Evolutionary conservation across 176 grass and related monocot species (phyloP), one percentile per base, ranked within the genome.

Genomic region (Carex parvula): DNA sequence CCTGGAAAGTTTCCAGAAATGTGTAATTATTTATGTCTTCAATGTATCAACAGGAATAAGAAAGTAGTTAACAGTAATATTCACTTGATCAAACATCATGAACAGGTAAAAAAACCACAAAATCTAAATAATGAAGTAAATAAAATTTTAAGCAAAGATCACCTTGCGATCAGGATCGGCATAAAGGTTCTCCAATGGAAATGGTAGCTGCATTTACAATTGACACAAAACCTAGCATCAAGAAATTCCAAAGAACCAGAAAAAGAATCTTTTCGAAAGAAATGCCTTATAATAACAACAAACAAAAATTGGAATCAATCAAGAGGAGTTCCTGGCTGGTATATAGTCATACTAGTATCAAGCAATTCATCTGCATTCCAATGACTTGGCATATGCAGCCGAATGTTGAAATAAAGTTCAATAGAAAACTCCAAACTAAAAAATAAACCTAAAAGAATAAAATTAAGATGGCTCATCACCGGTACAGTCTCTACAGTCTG

Each of bases 151-250:
- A 79, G 20, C 58, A 24, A 82, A 26, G 13, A 86, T 79, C 61
- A 98, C 95, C 95, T 95, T 93, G 42, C 91, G 85, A 50, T 89
- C 89, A 74, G 91, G 91, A 85, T 98, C 95, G 62, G 95, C 92
- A 58, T 98, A 94, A 83, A 98, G 91, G 84, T 59, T 88, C 44
- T 98, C 95, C 67, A 84, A 15, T 11, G 95, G 95, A 93, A 98
- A 98, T 18, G 95, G 95, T 71, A 98, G 81, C 95, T 98, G 90
- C 68, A 91, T 44, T 64, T 14, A 82, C 35, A 82, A 63, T 48
- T 41, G 54, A 65, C 10, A 57, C 11, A 87, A 79, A 71, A 68
- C 70, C 59, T 81, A 67, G 9, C 22, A 79, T 76, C 13, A 20
- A 61, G 16, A 74, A 44, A 12, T 16, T 4, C 50, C 52, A 56